Evolutionary conservation across 331 rosid genomes (phyloP).

Genomic region (Erythrophleum ivorense): DNA sequence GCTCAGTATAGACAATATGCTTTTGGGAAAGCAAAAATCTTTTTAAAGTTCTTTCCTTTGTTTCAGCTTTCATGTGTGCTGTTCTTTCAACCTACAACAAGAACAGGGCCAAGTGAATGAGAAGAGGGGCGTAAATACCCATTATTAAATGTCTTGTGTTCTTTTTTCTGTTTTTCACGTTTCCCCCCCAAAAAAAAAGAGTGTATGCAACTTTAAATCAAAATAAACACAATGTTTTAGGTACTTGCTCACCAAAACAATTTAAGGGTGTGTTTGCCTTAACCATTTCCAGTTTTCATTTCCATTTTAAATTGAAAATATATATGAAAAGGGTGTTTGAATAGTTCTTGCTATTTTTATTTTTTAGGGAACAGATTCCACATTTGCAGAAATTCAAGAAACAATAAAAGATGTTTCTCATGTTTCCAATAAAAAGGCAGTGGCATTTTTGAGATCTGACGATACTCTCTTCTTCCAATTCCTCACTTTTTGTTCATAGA

Average conservation of each 20-base stretch:
- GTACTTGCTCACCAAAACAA: conserved; percentile 17
- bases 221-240: conserved; percentile 26
- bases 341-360: neutral
- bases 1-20: conserved; percentile 79
- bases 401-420: too few relatives aligned
- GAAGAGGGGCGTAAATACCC: conserved; percentile 12
- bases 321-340: neutral
- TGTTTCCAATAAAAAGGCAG: too few relatives aligned
- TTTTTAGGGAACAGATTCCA: neutral
- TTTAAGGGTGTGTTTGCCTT: neutral
- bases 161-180: neutral
- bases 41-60: conserved; percentile 65
- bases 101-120: conserved; percentile 27
- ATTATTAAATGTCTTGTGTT: neutral
- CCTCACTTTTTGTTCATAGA: too few relatives aligned
- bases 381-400: too few relatives aligned
- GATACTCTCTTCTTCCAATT: too few relatives aligned
- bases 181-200: neutral
- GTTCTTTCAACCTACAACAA: conserved; percentile 64
- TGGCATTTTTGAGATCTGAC: too few relatives aligned
- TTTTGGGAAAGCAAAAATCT: conserved; percentile 80
- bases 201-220: neutral
- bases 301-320: neutral
- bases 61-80: conserved; percentile 68
- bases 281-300: neutral